Evolutionary conservation across 169 alveolate species (phyloP).

Genomic region (Cystoisospora suis): DNA sequence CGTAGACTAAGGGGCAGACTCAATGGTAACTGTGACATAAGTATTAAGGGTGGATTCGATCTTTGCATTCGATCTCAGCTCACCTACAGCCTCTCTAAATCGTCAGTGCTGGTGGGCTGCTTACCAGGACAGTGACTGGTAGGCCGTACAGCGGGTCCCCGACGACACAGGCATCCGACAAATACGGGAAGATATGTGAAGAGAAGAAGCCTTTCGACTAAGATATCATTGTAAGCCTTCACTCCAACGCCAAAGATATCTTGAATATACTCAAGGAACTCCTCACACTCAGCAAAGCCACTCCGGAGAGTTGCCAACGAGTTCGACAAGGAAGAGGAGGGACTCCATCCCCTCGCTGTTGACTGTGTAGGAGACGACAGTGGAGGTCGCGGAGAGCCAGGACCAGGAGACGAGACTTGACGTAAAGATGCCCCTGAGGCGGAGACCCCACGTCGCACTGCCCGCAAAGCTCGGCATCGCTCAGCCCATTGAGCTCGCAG

Average conservation of each 20-base stretch:
- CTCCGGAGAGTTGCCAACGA: background rate
- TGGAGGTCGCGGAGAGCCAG: background rate
- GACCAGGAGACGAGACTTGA: background rate
- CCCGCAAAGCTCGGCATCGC: conserved; percentile 19
- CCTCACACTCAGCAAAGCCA: conserved; percentile 48
- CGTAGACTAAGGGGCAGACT: too few species aligned
- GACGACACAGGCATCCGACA: conserved; percentile 34
- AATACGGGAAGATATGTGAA: conserved; percentile 50
- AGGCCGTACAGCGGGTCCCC: background rate
- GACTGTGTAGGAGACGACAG: background rate
- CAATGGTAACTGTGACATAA: too few species aligned
- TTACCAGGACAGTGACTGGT: background rate
- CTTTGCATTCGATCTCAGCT: too few species aligned
- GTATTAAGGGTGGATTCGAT: too few species aligned
- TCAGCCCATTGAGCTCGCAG: conserved; percentile 55
- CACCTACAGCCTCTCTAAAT: too few species aligned
- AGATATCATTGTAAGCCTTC: conserved; percentile 37
- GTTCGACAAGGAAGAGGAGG: background rate
- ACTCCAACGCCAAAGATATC: conserved; percentile 51
- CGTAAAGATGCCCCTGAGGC: background rate
- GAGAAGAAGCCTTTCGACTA: conserved; percentile 50
- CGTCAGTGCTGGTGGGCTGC: too few species aligned
- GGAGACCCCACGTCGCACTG: background rate
- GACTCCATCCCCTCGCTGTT: background rate
- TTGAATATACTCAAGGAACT: conserved; percentile 56